phyloP scores from a whole-genome alignment of 768 basidiomycete genomes.

The Trametes cubensis region DNA sequence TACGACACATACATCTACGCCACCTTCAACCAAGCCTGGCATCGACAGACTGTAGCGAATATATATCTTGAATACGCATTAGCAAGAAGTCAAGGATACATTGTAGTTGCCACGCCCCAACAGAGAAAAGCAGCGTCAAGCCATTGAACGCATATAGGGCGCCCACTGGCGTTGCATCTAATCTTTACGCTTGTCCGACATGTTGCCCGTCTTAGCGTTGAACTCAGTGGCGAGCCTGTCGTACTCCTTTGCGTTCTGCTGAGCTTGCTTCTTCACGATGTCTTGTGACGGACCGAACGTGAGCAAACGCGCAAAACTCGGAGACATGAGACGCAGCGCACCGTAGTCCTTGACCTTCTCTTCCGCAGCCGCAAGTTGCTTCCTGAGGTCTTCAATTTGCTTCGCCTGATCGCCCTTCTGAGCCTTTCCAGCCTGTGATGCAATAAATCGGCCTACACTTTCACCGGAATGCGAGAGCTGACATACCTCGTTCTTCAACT shows the following conservation, averaged over 20 bases:
- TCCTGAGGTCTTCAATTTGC: conserved; percentile 70
- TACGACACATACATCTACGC: too few relatives aligned
- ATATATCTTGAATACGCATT: not conserved
- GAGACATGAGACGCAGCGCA: conserved; percentile 9
- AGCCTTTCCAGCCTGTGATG: conserved; percentile 36
- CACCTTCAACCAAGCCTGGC: too few relatives aligned
- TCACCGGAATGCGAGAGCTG: not conserved
- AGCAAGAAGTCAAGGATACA: not conserved
- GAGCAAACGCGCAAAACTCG: not conserved
- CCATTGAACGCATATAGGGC: not conserved
- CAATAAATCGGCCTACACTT: not conserved
- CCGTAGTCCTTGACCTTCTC: conserved; percentile 58
- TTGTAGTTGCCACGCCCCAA: not conserved
- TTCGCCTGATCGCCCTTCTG: conserved; percentile 49
- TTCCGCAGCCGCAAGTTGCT: conserved; percentile 59
- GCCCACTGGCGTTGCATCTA: conserved; percentile 29
- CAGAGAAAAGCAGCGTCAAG: not conserved
- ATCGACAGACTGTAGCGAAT: too few relatives aligned
- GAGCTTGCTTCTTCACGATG: conserved; percentile 80
- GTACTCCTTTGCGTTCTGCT: conserved; percentile 77
- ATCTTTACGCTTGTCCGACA: conserved; percentile 68
- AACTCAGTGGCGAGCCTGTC: conserved; percentile 80
- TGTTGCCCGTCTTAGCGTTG: conserved; percentile 66
- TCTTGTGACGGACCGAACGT: conserved; percentile 43
- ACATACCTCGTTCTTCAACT: conserved; percentile 63